These are phyloP conservation scores for Pythium scleroteichum DNA, from an alignment of 352 stramenopile genomes.

Conservation along the genomic window DNA sequence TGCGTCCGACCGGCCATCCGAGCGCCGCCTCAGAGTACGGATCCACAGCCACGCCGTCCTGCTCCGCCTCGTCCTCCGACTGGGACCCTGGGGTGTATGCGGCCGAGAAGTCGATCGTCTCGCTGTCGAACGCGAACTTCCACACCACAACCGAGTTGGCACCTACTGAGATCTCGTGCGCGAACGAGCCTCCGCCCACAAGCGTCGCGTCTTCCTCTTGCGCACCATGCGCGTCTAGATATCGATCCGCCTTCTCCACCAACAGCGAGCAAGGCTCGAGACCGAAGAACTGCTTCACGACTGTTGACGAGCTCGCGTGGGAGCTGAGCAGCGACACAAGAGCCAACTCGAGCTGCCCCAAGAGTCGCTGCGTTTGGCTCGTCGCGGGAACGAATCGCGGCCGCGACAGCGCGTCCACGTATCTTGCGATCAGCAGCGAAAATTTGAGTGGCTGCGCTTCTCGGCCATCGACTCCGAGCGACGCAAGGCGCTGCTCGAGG, in stretches of 20 bases:
- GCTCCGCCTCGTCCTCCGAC: conserved; percentile 5
- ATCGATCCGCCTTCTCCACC: neutral
- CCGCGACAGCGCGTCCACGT: conserved; percentile 1
- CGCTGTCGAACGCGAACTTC: conserved; percentile 42
- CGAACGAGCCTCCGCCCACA: neutral
- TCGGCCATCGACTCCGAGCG: neutral
- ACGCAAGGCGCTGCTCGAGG: conserved; percentile 6
- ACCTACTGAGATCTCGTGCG: neutral
- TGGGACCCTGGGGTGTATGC: conserved; percentile 1
- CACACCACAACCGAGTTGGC: conserved; percentile 31
- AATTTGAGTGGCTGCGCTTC: neutral
- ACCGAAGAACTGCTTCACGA: conserved; percentile 10
- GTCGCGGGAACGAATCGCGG: conserved; percentile 3
- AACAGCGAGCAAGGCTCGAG: neutral
- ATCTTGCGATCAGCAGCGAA: neutral
- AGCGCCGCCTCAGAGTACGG: conserved; percentile 19
- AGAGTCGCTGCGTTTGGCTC: conserved; percentile 7
- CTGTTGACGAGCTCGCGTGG: neutral
- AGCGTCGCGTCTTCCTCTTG: conserved; percentile 3
- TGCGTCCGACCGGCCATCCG: neutral
- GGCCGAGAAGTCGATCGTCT: conserved; percentile 34
- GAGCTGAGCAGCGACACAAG: neutral
- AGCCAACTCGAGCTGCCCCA: conserved; percentile 12
- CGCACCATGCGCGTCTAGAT: neutral
- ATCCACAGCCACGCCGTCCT: conserved; percentile 3